phyloP scores from a whole-genome alignment of 2,329 filamentous ascomycete genomes.

The Diatrype stigma region DNA sequence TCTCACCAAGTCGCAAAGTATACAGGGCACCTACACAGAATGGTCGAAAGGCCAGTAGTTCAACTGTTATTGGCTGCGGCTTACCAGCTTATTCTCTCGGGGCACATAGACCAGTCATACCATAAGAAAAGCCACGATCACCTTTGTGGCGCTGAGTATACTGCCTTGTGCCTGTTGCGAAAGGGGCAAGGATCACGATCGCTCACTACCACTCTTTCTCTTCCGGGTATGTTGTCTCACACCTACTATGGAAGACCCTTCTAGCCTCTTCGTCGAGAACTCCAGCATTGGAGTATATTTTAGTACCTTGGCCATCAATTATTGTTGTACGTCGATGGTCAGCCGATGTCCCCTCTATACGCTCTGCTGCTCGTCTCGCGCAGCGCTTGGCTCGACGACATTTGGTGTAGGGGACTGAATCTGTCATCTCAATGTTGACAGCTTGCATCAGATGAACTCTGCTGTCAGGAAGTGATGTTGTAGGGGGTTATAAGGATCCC shows the following conservation, averaged over 20 bases:
- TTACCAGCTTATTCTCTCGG: slow-evolving; percentile 3
- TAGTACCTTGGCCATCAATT: not conserved
- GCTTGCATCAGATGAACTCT: not conserved
- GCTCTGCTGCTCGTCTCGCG: not conserved
- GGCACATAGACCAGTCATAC: slow-evolving; percentile 4
- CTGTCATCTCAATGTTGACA: not conserved
- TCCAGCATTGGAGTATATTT: not conserved
- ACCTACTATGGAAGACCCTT: not conserved
- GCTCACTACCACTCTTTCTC: not conserved
- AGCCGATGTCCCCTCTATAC: not conserved
- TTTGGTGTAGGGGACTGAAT: not conserved
- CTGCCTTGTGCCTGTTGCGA: slow-evolving; percentile 2
- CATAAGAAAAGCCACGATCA: slow-evolving; percentile 1
- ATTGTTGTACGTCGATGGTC: not conserved
- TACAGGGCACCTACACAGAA: slow-evolving; percentile 3
- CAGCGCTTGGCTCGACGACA: not conserved
- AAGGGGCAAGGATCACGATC: slow-evolving; percentile 4
- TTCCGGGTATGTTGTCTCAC: not conserved
- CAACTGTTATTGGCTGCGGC: not conserved
- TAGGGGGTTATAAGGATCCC: too few relatives aligned
- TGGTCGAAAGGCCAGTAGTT: not conserved
- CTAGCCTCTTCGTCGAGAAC: not conserved
- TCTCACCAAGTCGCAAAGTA: slow-evolving; percentile 5
- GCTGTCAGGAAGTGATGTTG: too few relatives aligned
- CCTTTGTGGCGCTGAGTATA: slow-evolving; percentile 6